Evolutionary conservation across 2,329 filamentous ascomycete species (phyloP).

Genomic region (Colletotrichum sp.): DNA sequence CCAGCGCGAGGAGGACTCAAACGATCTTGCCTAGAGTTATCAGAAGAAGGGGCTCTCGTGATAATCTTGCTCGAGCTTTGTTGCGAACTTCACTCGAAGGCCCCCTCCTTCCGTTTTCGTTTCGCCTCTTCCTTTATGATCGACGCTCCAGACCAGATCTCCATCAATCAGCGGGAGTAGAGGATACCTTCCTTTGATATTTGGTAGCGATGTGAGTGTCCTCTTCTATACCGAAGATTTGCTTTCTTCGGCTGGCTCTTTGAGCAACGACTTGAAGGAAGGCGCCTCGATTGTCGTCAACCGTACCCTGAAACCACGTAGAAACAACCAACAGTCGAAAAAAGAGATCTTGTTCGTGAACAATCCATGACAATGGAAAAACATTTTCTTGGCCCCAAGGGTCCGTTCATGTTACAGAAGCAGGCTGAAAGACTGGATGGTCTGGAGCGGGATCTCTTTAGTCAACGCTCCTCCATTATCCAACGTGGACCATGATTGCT

Average conservation of each 20-base stretch:
- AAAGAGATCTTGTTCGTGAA: background rate
- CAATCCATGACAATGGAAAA: background rate
- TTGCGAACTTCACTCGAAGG: background rate
- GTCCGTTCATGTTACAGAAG: background rate
- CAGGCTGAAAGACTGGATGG: background rate
- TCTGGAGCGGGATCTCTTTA: background rate
- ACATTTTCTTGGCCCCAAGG: background rate
- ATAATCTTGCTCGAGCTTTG: fast-evolving
- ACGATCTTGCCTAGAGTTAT: fast-evolving
- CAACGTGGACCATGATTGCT: background rate
- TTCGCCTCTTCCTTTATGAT: background rate
- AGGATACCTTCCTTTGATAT: fast-evolving
- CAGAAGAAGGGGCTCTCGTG: fast-evolving
- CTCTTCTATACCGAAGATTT: background rate
- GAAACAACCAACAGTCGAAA: background rate
- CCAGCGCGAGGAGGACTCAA: background rate
- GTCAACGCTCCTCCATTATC: background rate
- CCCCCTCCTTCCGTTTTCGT: background rate
- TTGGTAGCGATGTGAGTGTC: fast-evolving
- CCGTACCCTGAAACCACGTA: fast-evolving
- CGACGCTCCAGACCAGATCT: fast-evolving
- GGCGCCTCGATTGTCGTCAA: fast-evolving
- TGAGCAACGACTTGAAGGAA: background rate
- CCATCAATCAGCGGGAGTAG: fast-evolving
- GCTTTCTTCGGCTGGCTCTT: background rate